Base-by-base conservation (phyloP, 257 asterid genomes). In the Solanum sejunctum region DNA sequence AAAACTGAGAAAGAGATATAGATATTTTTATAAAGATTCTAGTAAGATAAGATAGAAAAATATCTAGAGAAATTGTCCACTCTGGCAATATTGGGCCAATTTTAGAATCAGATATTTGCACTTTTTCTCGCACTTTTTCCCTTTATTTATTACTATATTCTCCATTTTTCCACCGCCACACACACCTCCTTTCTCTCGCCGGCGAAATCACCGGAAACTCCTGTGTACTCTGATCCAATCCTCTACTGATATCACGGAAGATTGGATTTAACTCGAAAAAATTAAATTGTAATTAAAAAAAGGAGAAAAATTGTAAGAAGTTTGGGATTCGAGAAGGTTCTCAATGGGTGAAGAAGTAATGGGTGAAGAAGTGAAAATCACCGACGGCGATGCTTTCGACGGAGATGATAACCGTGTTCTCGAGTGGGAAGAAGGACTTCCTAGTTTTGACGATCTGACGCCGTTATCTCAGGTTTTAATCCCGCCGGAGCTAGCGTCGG, bases 341-440 rank as follows among this genome's bases (percentile, higher is more conserved):
- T 73, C 79, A 12, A 95, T 93, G 97, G 94, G 93, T 7, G 96
- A 93, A 84, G 96, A 90, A 88, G 90, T 88, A 12, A 95, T 93
- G 97, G 94, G 93, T 7, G 96, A 93, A 84, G 96, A 90, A 88
- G 90, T 88, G 78, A 90, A 85, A 85, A 87, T 89, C 20, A 91
- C 79, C 41, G 84, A 83, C 84, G 89, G 45, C 18, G 79, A 72
- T 21, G 85, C 51, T 26, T 78, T 2, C 32, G 56, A 54, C 10
- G 86, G 83, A 45, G 49, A 84, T 12, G 84, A 82, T 18, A 84
- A 82, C 54, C 70, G 85, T 66, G 56, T 86, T 60, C 7, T 18
- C 49, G 81, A 83, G 56, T 86, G 88, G 88, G 88, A 86, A 52
- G 84, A 72, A 7, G 88, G 88, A 7, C 84, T 86, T 20, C 88